Conservation (phyloP, 2,329 filamentous ascomycete genomes). For the Ceratocystis papillata region DNA sequence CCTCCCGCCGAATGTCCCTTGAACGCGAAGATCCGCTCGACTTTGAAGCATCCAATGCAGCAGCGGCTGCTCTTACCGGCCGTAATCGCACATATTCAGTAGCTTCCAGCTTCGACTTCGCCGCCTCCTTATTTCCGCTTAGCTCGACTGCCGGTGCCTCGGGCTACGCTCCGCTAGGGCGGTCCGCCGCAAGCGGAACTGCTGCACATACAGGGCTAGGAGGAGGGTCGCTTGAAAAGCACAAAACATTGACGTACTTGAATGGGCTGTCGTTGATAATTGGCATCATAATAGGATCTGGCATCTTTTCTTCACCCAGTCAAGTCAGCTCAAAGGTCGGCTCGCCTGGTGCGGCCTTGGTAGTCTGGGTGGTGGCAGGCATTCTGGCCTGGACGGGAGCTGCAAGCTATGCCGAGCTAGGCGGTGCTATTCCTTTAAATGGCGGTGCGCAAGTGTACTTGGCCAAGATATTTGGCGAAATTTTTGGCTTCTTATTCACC, state of each 20-base stretch:
- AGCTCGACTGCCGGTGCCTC: conserved; percentile 62
- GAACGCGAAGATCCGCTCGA: conserved; percentile 75
- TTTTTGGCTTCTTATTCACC: conserved; percentile 86
- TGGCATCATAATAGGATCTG: conserved; percentile 88
- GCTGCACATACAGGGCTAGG: conserved; percentile 39
- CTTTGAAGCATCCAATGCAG: conserved; percentile 42
- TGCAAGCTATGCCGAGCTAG: conserved; percentile 88
- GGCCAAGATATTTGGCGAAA: conserved; percentile 90
- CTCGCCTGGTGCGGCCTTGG: conserved; percentile 75
- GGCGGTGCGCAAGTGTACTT: conserved; percentile 90
- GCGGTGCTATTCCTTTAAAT: conserved; percentile 89
- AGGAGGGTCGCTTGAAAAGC: conserved; percentile 79
- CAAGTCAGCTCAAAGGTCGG: conserved; percentile 87
- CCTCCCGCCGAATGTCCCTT: conserved; percentile 82
- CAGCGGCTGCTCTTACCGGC: conserved; percentile 34
- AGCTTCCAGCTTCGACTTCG: conserved; percentile 89
- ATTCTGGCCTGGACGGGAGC: conserved; percentile 91
- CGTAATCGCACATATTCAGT: conserved; percentile 68
- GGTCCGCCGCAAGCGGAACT: conserved; percentile 49
- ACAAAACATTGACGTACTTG: conserved; percentile 89
- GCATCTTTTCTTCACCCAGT: conserved; percentile 89
- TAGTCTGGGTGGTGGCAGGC: conserved; percentile 91
- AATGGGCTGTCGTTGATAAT: conserved; percentile 88
- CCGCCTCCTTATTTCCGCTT: conserved; percentile 82
- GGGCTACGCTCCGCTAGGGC: conserved; percentile 77